Percentiles rank a stretch among this genome's conserved stretches.
phyloP scores from a whole-genome alignment of 2,329 filamentous ascomycete genomes.

The Domatiomyces globalis region DNA sequence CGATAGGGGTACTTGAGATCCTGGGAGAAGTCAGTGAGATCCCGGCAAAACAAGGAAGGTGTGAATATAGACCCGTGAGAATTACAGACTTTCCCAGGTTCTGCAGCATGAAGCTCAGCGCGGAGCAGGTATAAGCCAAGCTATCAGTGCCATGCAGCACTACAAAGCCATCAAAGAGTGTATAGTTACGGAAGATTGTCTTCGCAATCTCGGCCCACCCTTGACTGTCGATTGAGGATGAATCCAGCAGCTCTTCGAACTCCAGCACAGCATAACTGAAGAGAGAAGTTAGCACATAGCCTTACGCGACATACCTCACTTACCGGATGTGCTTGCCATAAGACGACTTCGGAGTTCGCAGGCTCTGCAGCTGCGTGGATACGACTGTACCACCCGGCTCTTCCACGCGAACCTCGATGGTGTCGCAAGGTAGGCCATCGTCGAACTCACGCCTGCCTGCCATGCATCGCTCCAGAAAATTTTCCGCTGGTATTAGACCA shows the following conservation, averaged over 20 bases:
- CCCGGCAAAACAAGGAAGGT: neutral
- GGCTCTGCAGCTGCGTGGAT: constrained; percentile 41
- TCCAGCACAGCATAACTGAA: constrained; percentile 60
- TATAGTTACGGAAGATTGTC: constrained; percentile 72
- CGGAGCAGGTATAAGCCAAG: constrained; percentile 75
- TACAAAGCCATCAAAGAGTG: constrained; percentile 78
- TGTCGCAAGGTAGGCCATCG: constrained; percentile 48
- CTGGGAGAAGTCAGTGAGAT: constrained; percentile 19
- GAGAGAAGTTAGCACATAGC: constrained; percentile 1
- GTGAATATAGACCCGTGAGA: constrained; percentile 43
- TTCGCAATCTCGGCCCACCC: constrained; percentile 76
- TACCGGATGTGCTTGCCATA: constrained; percentile 63
- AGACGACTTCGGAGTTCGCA: constrained; percentile 66
- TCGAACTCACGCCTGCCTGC: constrained; percentile 75
- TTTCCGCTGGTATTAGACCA: constrained; percentile 64
- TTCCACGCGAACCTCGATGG: constrained; percentile 43
- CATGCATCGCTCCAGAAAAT: constrained; percentile 71
- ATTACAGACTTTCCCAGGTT: constrained; percentile 86
- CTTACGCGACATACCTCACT: constrained; percentile 1
- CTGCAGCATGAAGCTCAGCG: constrained; percentile 82
- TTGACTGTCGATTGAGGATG: constrained; percentile 71
- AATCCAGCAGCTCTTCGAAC: constrained; percentile 73
- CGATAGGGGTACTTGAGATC: constrained; percentile 73
- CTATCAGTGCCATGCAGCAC: constrained; percentile 86
- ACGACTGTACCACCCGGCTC: constrained; percentile 33